Evolutionary conservation across 208 protist species (phyloP).

Genomic region (Trypanosoma caninum): DNA sequence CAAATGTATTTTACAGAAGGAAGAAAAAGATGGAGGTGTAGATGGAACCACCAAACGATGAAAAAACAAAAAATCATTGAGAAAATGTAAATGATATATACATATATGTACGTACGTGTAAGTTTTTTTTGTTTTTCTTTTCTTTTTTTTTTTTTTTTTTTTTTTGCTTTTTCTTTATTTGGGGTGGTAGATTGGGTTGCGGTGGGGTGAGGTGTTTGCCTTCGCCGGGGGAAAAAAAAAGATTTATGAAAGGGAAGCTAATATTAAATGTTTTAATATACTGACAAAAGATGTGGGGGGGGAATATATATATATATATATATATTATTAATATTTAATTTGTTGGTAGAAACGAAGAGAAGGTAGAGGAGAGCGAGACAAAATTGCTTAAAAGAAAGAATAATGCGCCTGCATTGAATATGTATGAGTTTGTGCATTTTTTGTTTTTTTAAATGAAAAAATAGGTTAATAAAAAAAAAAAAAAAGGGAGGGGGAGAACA

Average conservation of each 20-base stretch:
- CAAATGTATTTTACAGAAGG: too few relatives aligned
- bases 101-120: slow-evolving; percentile 14
- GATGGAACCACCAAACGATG: not conserved
- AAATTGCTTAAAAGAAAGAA: not conserved
- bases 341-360: too few relatives aligned
- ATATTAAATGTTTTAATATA: too few relatives aligned
- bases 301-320: too few relatives aligned
- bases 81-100: slow-evolving; percentile 7
- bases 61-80: slow-evolving; percentile 2
- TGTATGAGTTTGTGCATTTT: too few relatives aligned
- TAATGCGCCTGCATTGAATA: too few relatives aligned
- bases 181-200: too few relatives aligned
- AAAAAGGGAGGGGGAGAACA: not conserved
- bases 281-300: too few relatives aligned
- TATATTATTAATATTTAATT: too few relatives aligned
- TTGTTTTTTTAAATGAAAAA: not conserved
- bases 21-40: not conserved
- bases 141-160: slow-evolving; percentile 6
- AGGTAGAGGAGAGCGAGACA: not conserved
- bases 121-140: slow-evolving; percentile 24
- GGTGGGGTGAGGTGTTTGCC: too few relatives aligned
- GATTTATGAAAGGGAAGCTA: too few relatives aligned
- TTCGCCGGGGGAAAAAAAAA: too few relatives aligned
- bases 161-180: slow-evolving; percentile 19
- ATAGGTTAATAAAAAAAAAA: slow-evolving; percentile 19